Percentiles rank a stretch among this genome's conserved stretches.
Evolutionary conservation across 345 rosid species (phyloP).

Genomic region (Gossypium stocksii): DNA sequence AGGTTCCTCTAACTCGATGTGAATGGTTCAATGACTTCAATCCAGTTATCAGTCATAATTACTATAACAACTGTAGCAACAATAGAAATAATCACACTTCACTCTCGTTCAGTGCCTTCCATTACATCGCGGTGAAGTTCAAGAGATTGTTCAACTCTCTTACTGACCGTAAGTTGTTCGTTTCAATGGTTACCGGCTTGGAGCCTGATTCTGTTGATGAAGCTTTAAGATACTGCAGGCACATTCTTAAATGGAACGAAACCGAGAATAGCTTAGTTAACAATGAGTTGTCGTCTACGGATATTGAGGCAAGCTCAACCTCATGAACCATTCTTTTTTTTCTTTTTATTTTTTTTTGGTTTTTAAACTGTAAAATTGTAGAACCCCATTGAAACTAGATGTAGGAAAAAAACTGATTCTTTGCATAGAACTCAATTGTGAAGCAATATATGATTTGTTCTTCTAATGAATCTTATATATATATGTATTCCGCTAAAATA

Average conservation of each 20-base stretch:
- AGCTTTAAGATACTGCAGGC: constrained; percentile 58
- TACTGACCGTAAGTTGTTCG: constrained; percentile 58
- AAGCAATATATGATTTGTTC: background rate
- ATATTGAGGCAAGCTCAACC: constrained; percentile 53
- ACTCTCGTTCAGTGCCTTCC: constrained; percentile 60
- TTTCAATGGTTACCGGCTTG: constrained; percentile 44
- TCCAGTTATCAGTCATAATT: constrained; percentile 50
- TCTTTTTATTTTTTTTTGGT: constrained; percentile 2
- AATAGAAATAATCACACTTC: constrained; percentile 34
- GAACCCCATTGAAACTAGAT: background rate
- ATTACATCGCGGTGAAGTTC: constrained; percentile 66
- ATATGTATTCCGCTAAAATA: background rate
- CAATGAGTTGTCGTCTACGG: constrained; percentile 38
- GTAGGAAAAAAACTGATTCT: background rate
- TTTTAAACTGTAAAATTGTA: background rate
- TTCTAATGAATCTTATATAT: background rate
- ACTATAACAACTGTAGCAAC: constrained; percentile 11
- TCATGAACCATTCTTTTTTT: background rate
- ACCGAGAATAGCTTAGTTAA: constrained; percentile 29
- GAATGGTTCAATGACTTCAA: constrained; percentile 80
- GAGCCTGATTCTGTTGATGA: constrained; percentile 58
- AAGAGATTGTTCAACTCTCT: constrained; percentile 53
- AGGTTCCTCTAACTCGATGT: constrained; percentile 51
- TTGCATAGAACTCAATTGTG: background rate
- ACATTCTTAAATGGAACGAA: constrained; percentile 56